phyloP scores from a whole-genome alignment of 257 asterid species.

The Hygrophila difformis region DNA sequence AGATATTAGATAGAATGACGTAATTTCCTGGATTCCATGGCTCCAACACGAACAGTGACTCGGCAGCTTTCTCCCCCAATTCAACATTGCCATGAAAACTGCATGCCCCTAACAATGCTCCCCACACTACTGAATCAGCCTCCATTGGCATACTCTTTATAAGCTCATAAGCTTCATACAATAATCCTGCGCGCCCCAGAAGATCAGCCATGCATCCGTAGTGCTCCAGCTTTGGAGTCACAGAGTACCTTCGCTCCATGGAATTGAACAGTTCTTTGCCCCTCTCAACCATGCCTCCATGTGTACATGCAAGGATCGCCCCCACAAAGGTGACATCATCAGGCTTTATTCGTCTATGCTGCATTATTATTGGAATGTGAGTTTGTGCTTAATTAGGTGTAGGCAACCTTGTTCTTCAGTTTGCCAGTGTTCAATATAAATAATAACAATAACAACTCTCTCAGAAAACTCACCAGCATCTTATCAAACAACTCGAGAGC shows the following conservation, averaged over 20 bases:
- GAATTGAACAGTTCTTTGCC: slow-evolving; percentile 46
- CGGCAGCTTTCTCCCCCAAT: slow-evolving; percentile 62
- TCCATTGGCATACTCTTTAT: slow-evolving; percentile 65
- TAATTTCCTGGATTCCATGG: slow-evolving; percentile 82
- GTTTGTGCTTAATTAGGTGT: no score
- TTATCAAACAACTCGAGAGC: slow-evolving; percentile 51
- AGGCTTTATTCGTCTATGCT: slow-evolving; percentile 45
- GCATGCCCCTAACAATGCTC: slow-evolving; percentile 45
- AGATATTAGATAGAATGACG: slow-evolving; percentile 76
- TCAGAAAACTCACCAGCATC: slow-evolving; percentile 46
- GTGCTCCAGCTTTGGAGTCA: slow-evolving; percentile 54
- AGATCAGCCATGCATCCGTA: no score
- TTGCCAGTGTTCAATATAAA: no score
- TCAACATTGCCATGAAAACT: slow-evolving; percentile 73
- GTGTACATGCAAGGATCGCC: slow-evolving; percentile 75
- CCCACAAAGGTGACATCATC: slow-evolving; percentile 90
- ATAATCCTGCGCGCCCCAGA: slow-evolving; percentile 65
- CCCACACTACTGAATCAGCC: slow-evolving; percentile 87
- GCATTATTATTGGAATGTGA: slow-evolving; percentile 28
- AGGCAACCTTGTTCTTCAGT: no score
- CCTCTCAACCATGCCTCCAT: slow-evolving; percentile 59
- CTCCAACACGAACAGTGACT: slow-evolving; percentile 48
- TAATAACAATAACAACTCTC: no score
- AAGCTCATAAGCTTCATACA: slow-evolving; percentile 26
- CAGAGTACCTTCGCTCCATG: slow-evolving; percentile 30